phyloP scores from a whole-genome alignment of 805 yeast species.

The Myxozyma neglecta region DNA sequence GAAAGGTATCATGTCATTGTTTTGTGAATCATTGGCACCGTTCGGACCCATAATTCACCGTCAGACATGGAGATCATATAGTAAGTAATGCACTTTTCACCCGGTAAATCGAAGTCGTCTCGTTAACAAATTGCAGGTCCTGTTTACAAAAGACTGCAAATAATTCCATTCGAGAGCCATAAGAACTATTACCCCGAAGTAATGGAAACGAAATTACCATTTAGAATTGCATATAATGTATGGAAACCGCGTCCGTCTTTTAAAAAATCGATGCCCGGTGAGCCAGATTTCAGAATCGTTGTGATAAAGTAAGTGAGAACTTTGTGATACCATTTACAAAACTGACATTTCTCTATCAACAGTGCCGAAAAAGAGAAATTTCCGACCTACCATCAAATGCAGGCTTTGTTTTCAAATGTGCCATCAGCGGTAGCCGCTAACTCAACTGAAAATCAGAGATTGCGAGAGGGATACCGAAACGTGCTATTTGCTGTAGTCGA shows the following conservation, averaged over 20 bases:
- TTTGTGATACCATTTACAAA: background rate
- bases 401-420: constrained; percentile 37
- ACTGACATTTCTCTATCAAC: background rate
- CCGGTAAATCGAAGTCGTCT: too few species aligned
- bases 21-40: constrained; percentile 13
- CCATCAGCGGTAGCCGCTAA: constrained; percentile 25
- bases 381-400: constrained; percentile 42
- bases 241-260: constrained; percentile 79
- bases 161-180: constrained; percentile 33
- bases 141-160: constrained; percentile 33
- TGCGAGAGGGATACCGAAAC: constrained; percentile 55
- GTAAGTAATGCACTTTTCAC: constrained; percentile 8
- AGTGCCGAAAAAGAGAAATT: constrained; percentile 38
- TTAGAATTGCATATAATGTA: constrained; percentile 56
- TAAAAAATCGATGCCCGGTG: constrained; percentile 62
- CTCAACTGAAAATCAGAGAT: constrained; percentile 36
- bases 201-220: constrained; percentile 29
- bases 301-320: constrained; percentile 49
- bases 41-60: constrained; percentile 25
- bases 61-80: constrained; percentile 25
- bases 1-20: background rate
- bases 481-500: constrained; percentile 71
- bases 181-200: background rate
- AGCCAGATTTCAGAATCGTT: constrained; percentile 75
- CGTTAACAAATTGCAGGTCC: constrained; percentile 5